Percentiles rank a stretch among this genome's conserved stretches.
These are phyloP conservation scores for Graphilbum sp. DNA, from an alignment of 2,329 filamentous ascomycete species.

Conservation along the genomic window DNA sequence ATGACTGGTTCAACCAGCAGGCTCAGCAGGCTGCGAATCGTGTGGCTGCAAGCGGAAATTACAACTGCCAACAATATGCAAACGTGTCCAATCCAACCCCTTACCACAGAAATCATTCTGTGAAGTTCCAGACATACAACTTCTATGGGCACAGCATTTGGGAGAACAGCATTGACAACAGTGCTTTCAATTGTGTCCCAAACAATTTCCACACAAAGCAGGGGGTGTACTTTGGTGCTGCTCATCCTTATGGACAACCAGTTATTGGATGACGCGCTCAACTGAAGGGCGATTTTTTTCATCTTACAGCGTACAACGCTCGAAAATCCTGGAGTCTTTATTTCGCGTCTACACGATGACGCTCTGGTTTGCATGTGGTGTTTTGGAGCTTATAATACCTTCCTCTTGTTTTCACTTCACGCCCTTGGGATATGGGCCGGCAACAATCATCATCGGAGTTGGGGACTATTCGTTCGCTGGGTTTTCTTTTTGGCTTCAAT, in stretches of 20 bases:
- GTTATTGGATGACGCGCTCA: conserved; percentile 29
- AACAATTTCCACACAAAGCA: conserved; percentile 26
- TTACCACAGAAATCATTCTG: conserved; percentile 26
- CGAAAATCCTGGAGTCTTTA: no score
- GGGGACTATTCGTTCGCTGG: neutral
- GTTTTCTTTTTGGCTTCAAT: neutral
- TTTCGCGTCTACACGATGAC: neutral
- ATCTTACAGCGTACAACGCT: no score
- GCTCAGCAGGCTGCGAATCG: conserved; percentile 23
- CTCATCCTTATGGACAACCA: conserved; percentile 34
- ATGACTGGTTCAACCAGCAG: conserved; percentile 37
- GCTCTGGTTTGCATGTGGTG: no score
- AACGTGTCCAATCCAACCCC: conserved; percentile 14
- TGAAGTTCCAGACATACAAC: conserved; percentile 24
- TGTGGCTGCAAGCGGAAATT: conserved; percentile 16
- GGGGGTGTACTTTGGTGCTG: conserved; percentile 26
- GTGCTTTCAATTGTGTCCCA: conserved; percentile 28
- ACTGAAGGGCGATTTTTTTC: no score
- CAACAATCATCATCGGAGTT: neutral
- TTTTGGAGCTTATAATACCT: no score
- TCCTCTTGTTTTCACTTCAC: no score
- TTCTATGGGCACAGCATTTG: conserved; percentile 30
- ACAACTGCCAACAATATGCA: conserved; percentile 10
- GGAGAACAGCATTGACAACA: conserved; percentile 31
- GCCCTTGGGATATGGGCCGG: neutral